Base-by-base conservation (phyloP, 164 flowering plant species). In the Akebia trifoliata region DNA sequence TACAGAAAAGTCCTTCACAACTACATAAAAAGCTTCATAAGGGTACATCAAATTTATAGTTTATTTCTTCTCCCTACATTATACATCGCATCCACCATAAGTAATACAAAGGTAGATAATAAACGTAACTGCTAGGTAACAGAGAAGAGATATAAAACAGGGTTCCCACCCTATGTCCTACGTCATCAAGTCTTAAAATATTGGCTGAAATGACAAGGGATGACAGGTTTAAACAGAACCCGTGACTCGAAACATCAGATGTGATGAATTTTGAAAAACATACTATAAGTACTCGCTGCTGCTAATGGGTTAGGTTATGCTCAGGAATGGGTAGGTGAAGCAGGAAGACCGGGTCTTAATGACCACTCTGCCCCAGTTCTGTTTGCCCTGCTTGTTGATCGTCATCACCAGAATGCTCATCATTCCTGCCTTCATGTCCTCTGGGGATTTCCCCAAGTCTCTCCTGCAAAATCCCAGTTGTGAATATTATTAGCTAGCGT, bases 401-500 rank as follows among this genome's bases (percentile, higher is more conserved):
- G 11, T 65, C 79, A 40, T 68, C 66, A 39, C 50, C 70, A 55
- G 59, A 21, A 32, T 68, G 60, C 56, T 72, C 74, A 43, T 74
- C 84, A 59, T 60, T 70, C 70, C 71, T 62, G 37, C 64, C 86
- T 50, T 84, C 90, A 8, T 72, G 76, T 21, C 68, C 84, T 57
- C 63, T 43, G 15, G 86, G 71, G 68, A 59, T 44, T 71, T 84
- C 84, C 63, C 91, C 87, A 30, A 82, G 82, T 61, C 82, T 80
- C 74, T 80, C 90, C 97, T 89, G 92, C 70, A 70, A 46, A 69
- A 47, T 26, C n/a, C 49, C 30, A 47, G 9, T 63, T 31, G 1
- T 17, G 25, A 36, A 24, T 46, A 18, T 3, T 62, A 54, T 57
- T 52, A 57, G 38, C 18, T 9, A 24, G 26, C 3, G 26, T 22